Conservation (phyloP, 2,329 filamentous ascomycete species). For the Arthrobotrys sinensis region DNA sequence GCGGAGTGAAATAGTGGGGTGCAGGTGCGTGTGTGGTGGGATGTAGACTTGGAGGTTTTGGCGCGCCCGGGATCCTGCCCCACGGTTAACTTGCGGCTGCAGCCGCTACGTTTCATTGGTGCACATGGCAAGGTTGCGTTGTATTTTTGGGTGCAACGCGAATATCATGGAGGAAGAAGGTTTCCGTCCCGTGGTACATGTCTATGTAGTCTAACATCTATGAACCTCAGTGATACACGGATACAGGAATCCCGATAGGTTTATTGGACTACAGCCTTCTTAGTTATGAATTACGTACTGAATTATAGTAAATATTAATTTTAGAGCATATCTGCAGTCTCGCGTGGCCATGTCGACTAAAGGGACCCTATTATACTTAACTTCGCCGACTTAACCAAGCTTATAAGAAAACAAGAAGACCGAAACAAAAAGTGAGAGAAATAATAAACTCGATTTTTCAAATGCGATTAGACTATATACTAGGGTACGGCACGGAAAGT, state of each 20-base stretch:
- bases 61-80: conserved; percentile 13
- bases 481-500: conserved; percentile 17
- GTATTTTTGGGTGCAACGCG: conserved; percentile 4
- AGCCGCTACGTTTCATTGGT: conserved; percentile 2
- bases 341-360: too few species aligned
- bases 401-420: background rate
- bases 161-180: background rate
- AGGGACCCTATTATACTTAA: too few species aligned
- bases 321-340: too few species aligned
- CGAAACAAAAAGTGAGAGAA: background rate
- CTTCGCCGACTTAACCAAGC: background rate
- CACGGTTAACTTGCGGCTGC: conserved; percentile 8
- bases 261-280: too few species aligned
- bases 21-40: conserved; percentile 5
- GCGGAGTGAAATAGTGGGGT: conserved; percentile 8
- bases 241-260: too few species aligned
- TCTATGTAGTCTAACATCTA: too few species aligned
- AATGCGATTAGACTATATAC: conserved; percentile 45
- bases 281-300: too few species aligned
- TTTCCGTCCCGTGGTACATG: too few species aligned
- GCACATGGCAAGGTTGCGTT: conserved; percentile 5
- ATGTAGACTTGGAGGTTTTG: conserved; percentile 4
- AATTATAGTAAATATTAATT: too few species aligned
- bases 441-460: conserved; percentile 17
- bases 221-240: too few species aligned